phyloP scores from a whole-genome alignment of 2,329 filamentous ascomycete species.

The Teratosphaeria epicoccoides region DNA sequence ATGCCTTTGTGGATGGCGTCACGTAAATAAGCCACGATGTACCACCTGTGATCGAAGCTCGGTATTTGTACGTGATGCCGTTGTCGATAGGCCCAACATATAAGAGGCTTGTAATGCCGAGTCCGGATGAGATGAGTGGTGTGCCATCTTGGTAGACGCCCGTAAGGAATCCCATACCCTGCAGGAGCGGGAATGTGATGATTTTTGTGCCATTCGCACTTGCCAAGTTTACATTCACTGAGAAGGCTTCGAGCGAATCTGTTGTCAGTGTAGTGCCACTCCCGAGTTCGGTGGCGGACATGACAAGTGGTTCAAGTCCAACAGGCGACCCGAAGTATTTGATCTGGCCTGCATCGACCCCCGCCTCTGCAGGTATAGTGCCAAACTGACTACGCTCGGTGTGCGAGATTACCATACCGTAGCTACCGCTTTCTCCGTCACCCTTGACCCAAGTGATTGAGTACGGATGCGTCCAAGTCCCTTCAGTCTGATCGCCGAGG shows the following conservation, averaged over 20 bases:
- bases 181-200: slow-evolving; percentile 71
- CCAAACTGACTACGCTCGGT: slow-evolving; percentile 55
- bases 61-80: slow-evolving; percentile 64
- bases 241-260: slow-evolving; percentile 45
- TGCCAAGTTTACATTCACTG: slow-evolving; percentile 57
- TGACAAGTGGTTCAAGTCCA: slow-evolving; percentile 66
- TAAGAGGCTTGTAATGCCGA: slow-evolving; percentile 60
- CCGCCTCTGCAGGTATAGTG: slow-evolving; percentile 18
- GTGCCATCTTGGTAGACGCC: slow-evolving; percentile 57
- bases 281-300: slow-evolving; percentile 68
- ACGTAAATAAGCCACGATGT: slow-evolving; percentile 71
- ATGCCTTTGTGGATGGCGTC: slow-evolving; percentile 43
- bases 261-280: slow-evolving; percentile 46
- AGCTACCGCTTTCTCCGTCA: slow-evolving; percentile 48
- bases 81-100: slow-evolving; percentile 44
- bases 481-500: slow-evolving; percentile 57
- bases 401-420: slow-evolving; percentile 69
- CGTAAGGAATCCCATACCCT: slow-evolving; percentile 83
- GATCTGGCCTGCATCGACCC: slow-evolving; percentile 42
- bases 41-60: slow-evolving; percentile 54
- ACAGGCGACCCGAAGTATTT: slow-evolving; percentile 70
- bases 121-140: slow-evolving; percentile 62
- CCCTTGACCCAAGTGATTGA: slow-evolving; percentile 35
- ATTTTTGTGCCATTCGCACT: slow-evolving; percentile 34
- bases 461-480: slow-evolving; percentile 60